Base-by-base conservation (phyloP, 2,329 filamentous ascomycete species). In the Verticillium nubilum region DNA sequence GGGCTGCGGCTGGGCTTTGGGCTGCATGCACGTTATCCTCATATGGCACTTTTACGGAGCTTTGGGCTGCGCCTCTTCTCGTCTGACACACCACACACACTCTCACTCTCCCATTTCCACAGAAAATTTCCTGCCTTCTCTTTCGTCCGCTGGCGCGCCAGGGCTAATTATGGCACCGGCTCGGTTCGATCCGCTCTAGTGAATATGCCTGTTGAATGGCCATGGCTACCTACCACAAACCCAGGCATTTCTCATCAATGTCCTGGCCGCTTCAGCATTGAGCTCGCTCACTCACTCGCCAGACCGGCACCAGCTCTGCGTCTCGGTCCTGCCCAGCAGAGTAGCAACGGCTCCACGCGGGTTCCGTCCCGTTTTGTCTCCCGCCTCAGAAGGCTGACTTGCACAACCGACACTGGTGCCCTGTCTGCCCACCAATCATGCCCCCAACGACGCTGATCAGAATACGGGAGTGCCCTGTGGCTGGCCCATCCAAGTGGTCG, bases 21-120 rank as follows among this genome's bases (percentile, higher is more conserved):
- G 42, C 42, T 47, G 42, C 42, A 47, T 47, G 42, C 42, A 25
- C 42, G 42, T 47, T 47, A 47, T 47, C 42, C 42, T 47, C n/a
- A n/a, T 23, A 47, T 47, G 42, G 42, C 42, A 25, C 19, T 23
- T 47, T 47, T 47, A 47, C 42, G 42, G 42, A 47, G 42, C 42
- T 47, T 3, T 47, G 42, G n/a, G 33, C 54, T 56, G 54, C 54
- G 54, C 54, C 54, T 33, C 52, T 54, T 28, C 35, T 26, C 54
- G 33, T 56, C 54, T 56, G 54, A 56, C 54, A 47, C 42, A 47
- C 42, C 42, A 47, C 42, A 47, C 42, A 4, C 42, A 10, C 42
- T 23, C 42, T 23, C 42, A 19, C 42, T n/a, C 42, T 12, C 42
- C 29, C 29, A 31, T 47, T 47, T 47, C 42, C 42, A 47, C 42